phyloP scores from a whole-genome alignment of 164 flowering plant genomes.

The Vitis rotundifolia region DNA sequence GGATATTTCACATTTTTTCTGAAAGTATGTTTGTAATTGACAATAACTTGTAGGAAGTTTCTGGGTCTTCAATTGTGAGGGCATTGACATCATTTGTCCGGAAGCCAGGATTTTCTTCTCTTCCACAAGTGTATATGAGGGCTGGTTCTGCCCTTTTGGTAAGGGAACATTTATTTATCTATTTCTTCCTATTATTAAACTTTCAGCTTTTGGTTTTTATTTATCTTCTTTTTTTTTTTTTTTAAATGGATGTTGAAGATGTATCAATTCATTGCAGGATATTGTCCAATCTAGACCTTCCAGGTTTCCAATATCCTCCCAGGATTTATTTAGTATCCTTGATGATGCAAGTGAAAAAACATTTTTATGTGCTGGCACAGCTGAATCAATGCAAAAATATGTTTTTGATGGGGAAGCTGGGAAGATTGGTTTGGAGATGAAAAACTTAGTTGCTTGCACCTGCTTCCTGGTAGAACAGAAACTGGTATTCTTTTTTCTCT shows the following conservation, averaged over 20 bases:
- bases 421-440: slow-evolving; percentile 73
- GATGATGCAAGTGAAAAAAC: slow-evolving; percentile 93
- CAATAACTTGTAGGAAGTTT: slow-evolving; percentile 50
- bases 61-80: slow-evolving; percentile 64
- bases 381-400: slow-evolving; percentile 67
- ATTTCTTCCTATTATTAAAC: background rate
- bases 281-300: slow-evolving; percentile 64
- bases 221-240: background rate
- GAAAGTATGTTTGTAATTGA: slow-evolving; percentile 7
- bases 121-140: slow-evolving; percentile 62
- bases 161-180: slow-evolving; percentile 6
- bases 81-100: slow-evolving; percentile 52
- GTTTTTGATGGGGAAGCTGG: slow-evolving; percentile 85
- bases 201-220: background rate
- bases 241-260: slow-evolving; percentile 5
- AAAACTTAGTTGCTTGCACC: slow-evolving; percentile 73
- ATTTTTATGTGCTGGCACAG: slow-evolving; percentile 75
- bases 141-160: slow-evolving; percentile 84
- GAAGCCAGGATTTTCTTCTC: slow-evolving; percentile 58
- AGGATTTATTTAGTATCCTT: slow-evolving; percentile 69
- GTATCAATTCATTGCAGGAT: slow-evolving; percentile 50
- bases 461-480: slow-evolving; percentile 83
- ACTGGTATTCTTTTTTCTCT: slow-evolving; percentile 48
- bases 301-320: slow-evolving; percentile 63
- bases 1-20: background rate